Evolutionary conservation across 2,329 filamentous ascomycete genomes (phyloP).

Genomic region (Colletotrichum scovillei): DNA sequence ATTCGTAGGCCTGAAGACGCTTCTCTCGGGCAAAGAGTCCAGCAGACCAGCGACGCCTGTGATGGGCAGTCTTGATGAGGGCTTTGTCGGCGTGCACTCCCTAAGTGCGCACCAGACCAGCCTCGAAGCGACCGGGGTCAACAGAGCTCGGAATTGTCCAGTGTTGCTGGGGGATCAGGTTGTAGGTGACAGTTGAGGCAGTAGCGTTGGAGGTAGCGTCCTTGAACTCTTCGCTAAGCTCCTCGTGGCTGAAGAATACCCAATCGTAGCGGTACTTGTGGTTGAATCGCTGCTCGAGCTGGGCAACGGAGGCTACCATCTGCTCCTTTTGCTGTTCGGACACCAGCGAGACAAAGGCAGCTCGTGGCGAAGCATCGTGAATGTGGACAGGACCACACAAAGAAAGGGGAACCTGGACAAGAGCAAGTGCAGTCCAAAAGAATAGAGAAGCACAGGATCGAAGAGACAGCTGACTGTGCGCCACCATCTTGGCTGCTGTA

Average conservation of each 20-base stretch:
- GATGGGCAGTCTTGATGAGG: constrained; percentile 74
- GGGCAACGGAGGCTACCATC: constrained; percentile 76
- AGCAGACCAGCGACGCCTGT: constrained; percentile 86
- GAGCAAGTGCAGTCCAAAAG: not conserved
- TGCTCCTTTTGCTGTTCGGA: constrained; percentile 77
- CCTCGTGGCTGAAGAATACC: constrained; percentile 87
- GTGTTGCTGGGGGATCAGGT: constrained; percentile 79
- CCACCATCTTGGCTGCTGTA: constrained; percentile 10
- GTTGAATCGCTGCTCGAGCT: constrained; percentile 74
- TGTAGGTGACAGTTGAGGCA: constrained; percentile 77
- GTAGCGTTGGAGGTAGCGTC: constrained; percentile 74
- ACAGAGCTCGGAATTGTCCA: constrained; percentile 82
- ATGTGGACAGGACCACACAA: constrained; percentile 14
- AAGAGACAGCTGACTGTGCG: not conserved
- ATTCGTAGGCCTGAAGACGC: constrained; percentile 70
- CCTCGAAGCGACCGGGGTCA: constrained; percentile 71
- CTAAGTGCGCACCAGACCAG: constrained; percentile 73
- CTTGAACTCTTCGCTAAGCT: constrained; percentile 84
- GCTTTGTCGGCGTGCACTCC: constrained; percentile 70
- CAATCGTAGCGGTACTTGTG: constrained; percentile 86
- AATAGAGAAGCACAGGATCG: not conserved
- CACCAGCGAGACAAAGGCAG: constrained; percentile 73
- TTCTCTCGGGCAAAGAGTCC: constrained; percentile 85
- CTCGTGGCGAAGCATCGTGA: constrained; percentile 42
- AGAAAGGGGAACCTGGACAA: not conserved